Evolutionary conservation across 192 early-diverging fungal genomes (phyloP).

Genomic region (Coemansia sp.): DNA sequence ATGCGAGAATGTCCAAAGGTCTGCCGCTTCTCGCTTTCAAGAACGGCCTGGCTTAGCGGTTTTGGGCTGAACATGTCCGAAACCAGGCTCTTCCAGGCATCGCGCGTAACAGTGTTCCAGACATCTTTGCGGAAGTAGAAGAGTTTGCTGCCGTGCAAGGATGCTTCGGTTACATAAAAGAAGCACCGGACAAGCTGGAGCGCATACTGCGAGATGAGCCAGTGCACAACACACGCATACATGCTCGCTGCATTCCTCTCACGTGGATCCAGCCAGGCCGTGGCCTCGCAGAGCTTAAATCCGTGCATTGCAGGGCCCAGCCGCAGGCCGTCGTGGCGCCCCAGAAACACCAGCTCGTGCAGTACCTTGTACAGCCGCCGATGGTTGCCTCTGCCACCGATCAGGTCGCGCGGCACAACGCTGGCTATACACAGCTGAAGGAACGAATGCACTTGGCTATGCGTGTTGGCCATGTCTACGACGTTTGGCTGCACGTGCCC

Average conservation of each 20-base stretch:
- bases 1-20: conserved; percentile 63
- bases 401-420: conserved; percentile 66
- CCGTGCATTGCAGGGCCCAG: conserved; percentile 60
- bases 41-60: background rate
- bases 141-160: conserved; percentile 62
- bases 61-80: conserved; percentile 30
- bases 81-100: conserved; percentile 51
- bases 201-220: conserved; percentile 65
- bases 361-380: conserved; percentile 60
- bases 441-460: conserved; percentile 53
- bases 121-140: conserved; percentile 80
- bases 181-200: conserved; percentile 63
- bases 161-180: conserved; percentile 84
- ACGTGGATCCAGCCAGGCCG: conserved; percentile 22
- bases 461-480: conserved; percentile 21
- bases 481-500: conserved; percentile 7
- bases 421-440: conserved; percentile 53
- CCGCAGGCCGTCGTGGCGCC: conserved; percentile 65
- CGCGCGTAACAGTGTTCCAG: conserved; percentile 63
- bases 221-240: conserved; percentile 64
- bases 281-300: conserved; percentile 57
- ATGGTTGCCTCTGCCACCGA: conserved; percentile 64
- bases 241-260: conserved; percentile 41
- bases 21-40: background rate
- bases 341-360: conserved; percentile 57